Evolutionary conservation across 2,329 filamentous ascomycete species (phyloP).

Genomic region (Arthrobotrys pseudoclavata): DNA sequence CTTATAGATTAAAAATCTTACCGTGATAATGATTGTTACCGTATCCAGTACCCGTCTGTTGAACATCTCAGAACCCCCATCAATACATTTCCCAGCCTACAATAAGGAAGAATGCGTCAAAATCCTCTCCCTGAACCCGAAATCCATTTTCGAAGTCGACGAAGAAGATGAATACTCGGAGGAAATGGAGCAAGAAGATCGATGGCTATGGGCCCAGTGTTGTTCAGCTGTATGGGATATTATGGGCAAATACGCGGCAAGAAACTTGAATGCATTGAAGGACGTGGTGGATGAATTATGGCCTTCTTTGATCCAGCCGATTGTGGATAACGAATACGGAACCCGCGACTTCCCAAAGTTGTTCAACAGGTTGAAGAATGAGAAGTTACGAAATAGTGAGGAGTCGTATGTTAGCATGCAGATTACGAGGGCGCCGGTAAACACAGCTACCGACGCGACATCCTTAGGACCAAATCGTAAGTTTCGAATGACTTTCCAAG

Average conservation of each 20-base stretch:
- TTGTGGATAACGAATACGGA: slow-evolving; percentile 79
- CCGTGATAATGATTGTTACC: slow-evolving; percentile 81
- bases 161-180: slow-evolving; percentile 65
- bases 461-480: slow-evolving; percentile 10
- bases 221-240: slow-evolving; percentile 88
- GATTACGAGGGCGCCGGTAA: slow-evolving; percentile 34
- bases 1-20: slow-evolving; percentile 80
- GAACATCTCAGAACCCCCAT: slow-evolving; percentile 77
- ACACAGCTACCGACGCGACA: background rate
- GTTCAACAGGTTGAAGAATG: slow-evolving; percentile 71
- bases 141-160: slow-evolving; percentile 45
- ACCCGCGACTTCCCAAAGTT: slow-evolving; percentile 87
- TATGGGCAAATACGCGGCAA: slow-evolving; percentile 81
- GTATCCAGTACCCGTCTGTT: slow-evolving; percentile 78
- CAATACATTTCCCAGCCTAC: slow-evolving; percentile 88
- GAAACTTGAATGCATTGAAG: slow-evolving; percentile 81
- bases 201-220: slow-evolving; percentile 81
- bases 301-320: slow-evolving; percentile 84
- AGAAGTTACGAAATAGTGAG: slow-evolving; percentile 61
- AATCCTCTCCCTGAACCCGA: slow-evolving; percentile 76
- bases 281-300: slow-evolving; percentile 81
- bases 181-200: slow-evolving; percentile 70
- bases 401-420: slow-evolving; percentile 36
- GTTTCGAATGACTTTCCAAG: background rate
- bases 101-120: slow-evolving; percentile 81